Evolutionary conservation across 73 alveolate species (phyloP), one percentile per base, ranked within the genome.

Genomic region (Effrenium voratum): DNA sequence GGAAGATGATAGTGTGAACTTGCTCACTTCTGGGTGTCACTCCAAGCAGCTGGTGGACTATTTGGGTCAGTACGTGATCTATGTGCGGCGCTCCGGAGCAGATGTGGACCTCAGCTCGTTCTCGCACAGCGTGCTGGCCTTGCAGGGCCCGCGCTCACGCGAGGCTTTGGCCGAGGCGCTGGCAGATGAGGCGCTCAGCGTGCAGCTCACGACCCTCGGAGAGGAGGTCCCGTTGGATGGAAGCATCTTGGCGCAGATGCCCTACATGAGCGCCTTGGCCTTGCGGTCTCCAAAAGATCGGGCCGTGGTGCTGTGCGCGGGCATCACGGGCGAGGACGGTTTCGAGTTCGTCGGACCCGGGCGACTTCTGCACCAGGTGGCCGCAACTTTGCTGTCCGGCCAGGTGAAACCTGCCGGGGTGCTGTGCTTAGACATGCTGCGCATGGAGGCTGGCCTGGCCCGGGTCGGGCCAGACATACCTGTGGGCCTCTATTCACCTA

Each of bases 381-480:
- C 45, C 50, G 6, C 38, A 40, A 34, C 75, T 16, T 36, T 50
- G 77, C 76, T 32, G 75, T 32, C 47, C n/a, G 32, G 16, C 49
- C 75, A 40, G 59, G 93, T 93, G 50, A 40, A 57, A 15, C 98
- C 98, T 15, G 98, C 83, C 16, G 98, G 98, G 4, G 43, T 93
- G 26, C 80, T 36, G 26, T 60, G 86, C 94, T n/a, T 93, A 66
- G 99, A 93, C 99, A 93, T 93, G 43, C 55, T 93, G 52, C 92
- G 99, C 5, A 93, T 93, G 99, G 99, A 93, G 87, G 99, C 99
- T 28, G 98, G 98, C 38, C 46, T 93, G 43, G 85, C 93, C 0
- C 98, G 98, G 24, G 93, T 77, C 16, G 98, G 98, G 36, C 85
- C 86, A 1, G 98, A 93, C 57, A 34, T 93, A 49, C 44, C 84